Percentiles rank a stretch among this genome's conserved stretches.
Evolutionary conservation across 1,139 yeast species (phyloP).

Genomic region (Yamadazyma taylorii): DNA sequence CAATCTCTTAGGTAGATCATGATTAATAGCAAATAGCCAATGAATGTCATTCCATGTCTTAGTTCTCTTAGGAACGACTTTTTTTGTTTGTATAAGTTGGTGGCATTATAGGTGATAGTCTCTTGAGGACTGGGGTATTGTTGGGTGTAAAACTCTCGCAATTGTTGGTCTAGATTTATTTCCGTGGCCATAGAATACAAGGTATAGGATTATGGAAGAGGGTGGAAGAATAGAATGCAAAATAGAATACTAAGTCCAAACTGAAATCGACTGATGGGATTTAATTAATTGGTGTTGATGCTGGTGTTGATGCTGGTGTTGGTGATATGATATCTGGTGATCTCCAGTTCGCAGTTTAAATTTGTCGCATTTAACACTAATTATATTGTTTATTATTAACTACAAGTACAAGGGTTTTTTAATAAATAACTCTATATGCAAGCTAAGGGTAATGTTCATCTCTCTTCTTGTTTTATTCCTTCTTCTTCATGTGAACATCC

Average conservation of each 20-base stretch:
- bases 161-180: constrained; percentile 20
- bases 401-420: no score
- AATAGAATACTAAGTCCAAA: no score
- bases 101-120: constrained; percentile 34
- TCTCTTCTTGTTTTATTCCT: no score
- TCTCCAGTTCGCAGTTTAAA: no score
- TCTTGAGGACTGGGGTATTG: constrained; percentile 39
- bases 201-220: background rate
- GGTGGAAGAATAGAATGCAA: background rate
- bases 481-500: constrained; percentile 9
- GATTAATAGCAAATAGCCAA: constrained; percentile 32
- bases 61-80: constrained; percentile 38
- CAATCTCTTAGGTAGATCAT: constrained; percentile 38
- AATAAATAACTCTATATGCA: no score
- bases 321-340: no score
- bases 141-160: constrained; percentile 32
- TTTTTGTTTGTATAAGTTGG: constrained; percentile 41
- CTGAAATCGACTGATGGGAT: no score
- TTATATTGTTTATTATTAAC: no score
- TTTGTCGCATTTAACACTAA: no score
- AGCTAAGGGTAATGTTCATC: no score
- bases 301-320: background rate
- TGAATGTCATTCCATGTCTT: constrained; percentile 26
- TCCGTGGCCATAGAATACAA: constrained; percentile 2
- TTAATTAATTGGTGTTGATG: no score